A percentile compares a stretch with the other conserved stretches of the same genome.
phyloP scores from a whole-genome alignment of 2,329 filamentous ascomycete genomes.

The Apiospora malaysiana region DNA sequence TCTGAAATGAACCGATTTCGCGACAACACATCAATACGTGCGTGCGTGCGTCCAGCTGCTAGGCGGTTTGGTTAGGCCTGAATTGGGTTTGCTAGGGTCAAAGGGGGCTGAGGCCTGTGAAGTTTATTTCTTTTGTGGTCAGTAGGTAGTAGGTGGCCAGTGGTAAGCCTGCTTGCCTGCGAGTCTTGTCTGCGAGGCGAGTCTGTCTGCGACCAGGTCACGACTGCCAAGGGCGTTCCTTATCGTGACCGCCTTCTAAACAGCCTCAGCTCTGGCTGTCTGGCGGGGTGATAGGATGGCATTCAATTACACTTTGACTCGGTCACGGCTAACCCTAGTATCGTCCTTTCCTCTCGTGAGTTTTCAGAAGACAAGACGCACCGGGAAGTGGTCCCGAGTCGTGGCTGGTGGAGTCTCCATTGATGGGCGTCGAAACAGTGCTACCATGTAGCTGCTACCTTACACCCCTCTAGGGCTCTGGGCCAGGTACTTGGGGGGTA shows the following conservation, averaged over 20 bases:
- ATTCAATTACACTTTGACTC: conserved; percentile 1
- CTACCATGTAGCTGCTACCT: too few species aligned
- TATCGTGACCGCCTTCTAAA: neutral
- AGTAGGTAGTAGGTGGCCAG: neutral
- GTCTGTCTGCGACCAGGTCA: too few species aligned
- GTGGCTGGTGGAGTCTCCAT: neutral
- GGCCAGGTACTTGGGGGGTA: conserved; percentile 1
- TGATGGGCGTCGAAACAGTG: neutral
- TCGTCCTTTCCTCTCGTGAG: conserved; percentile 8
- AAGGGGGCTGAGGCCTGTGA: neutral
- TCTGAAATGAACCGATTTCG: neutral
- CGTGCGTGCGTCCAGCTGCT: too few species aligned
- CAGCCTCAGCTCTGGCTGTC: neutral
- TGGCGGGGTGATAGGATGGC: neutral
- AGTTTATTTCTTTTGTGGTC: neutral
- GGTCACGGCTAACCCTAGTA: neutral
- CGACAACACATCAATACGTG: neutral
- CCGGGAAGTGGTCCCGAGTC: conserved; percentile 17
- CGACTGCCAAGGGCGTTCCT: neutral
- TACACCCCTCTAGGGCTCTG: neutral
- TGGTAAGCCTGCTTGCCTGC: too few species aligned
- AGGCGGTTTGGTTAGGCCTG: neutral
- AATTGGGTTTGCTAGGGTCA: neutral
- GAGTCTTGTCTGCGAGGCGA: too few species aligned
- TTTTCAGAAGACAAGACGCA: conserved; percentile 1